Evolutionary conservation across 257 asterid species (phyloP).

Genomic region (Striga asiatica): DNA sequence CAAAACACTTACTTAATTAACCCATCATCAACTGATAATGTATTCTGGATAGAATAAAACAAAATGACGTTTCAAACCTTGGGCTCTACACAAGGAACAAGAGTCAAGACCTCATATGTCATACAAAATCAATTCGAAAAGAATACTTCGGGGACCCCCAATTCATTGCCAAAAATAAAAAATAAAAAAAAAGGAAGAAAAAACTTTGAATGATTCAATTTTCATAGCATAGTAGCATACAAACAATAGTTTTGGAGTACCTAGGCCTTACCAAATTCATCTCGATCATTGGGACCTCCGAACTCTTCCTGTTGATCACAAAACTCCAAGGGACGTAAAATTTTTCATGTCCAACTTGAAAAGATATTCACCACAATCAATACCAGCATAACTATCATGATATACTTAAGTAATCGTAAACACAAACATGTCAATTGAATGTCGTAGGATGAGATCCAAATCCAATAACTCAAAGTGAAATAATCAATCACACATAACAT

Average conservation of each 20-base stretch:
- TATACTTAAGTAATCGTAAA: not conserved
- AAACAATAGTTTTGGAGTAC: not conserved
- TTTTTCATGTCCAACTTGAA: conserved; percentile 93
- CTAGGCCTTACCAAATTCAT: conserved; percentile 61
- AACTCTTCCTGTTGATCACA: conserved; percentile 71
- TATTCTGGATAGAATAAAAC: not conserved
- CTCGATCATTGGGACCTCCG: conserved; percentile 94
- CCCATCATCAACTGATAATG: conserved; percentile 1
- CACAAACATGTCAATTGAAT: not conserved
- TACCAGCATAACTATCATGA: conserved; percentile 13
- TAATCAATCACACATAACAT: not conserved
- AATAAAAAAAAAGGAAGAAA: not conserved
- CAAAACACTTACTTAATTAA: conserved; percentile 3
- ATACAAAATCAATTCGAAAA: conserved; percentile 8
- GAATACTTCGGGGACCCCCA: too few species aligned
- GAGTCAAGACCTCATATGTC: not conserved
- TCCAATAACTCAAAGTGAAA: not conserved
- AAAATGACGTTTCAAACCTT: not conserved
- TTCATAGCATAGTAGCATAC: not conserved
- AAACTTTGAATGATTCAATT: not conserved
- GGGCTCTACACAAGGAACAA: not conserved
- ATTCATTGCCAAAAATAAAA: not conserved
- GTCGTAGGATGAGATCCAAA: not conserved
- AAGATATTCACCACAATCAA: conserved; percentile 54
- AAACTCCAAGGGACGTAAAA: conserved; percentile 86